Percentiles rank a stretch among this genome's conserved stretches.
These are phyloP conservation scores for Apiospora phragmitis DNA, from an alignment of 2,329 filamentous ascomycete species.

Conservation along the genomic window DNA sequence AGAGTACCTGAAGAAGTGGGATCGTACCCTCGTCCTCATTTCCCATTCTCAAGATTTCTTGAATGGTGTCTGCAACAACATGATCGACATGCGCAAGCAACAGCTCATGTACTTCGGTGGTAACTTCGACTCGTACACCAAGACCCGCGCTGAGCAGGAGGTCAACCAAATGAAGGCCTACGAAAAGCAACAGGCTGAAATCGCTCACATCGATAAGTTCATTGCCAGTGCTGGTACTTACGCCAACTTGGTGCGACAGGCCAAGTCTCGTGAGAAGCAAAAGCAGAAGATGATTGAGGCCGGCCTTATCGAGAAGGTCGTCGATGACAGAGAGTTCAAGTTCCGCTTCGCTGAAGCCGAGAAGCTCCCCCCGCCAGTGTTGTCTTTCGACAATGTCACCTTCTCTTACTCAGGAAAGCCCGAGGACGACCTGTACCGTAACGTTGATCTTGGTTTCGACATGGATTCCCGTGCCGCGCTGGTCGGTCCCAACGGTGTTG, in stretches of 20 bases:
- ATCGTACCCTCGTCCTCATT: slow-evolving; percentile 91
- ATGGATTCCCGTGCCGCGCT: slow-evolving; percentile 98
- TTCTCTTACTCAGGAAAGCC: slow-evolving; percentile 94
- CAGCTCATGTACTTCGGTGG: slow-evolving; percentile 96
- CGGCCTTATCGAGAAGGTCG: slow-evolving; percentile 92
- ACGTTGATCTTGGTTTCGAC: slow-evolving; percentile 97
- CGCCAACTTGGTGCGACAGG: slow-evolving; percentile 97
- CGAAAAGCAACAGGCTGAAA: slow-evolving; percentile 98
- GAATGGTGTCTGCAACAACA: slow-evolving; percentile 96
- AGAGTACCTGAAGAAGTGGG: slow-evolving; percentile 99
- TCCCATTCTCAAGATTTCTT: slow-evolving; percentile 99
- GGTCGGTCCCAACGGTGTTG: slow-evolving; percentile 97
- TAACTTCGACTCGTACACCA: slow-evolving; percentile 98
- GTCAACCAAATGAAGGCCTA: slow-evolving; percentile 99
- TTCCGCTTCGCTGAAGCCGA: slow-evolving; percentile 99
- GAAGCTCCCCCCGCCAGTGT: slow-evolving; percentile 95
- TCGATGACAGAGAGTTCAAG: slow-evolving; percentile 83
- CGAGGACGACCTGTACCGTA: slow-evolving; percentile 91
- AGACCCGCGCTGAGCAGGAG: slow-evolving; percentile 93
- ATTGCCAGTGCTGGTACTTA: slow-evolving; percentile 99
- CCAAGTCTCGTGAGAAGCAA: slow-evolving; percentile 99
- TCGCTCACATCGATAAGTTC: slow-evolving; percentile 99
- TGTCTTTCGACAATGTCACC: slow-evolving; percentile 95
- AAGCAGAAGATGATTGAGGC: slow-evolving; percentile 99
- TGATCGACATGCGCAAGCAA: slow-evolving; percentile 96